phyloP scores from a whole-genome alignment of 2,329 filamentous ascomycete species.

The Epichloe bromicola region DNA sequence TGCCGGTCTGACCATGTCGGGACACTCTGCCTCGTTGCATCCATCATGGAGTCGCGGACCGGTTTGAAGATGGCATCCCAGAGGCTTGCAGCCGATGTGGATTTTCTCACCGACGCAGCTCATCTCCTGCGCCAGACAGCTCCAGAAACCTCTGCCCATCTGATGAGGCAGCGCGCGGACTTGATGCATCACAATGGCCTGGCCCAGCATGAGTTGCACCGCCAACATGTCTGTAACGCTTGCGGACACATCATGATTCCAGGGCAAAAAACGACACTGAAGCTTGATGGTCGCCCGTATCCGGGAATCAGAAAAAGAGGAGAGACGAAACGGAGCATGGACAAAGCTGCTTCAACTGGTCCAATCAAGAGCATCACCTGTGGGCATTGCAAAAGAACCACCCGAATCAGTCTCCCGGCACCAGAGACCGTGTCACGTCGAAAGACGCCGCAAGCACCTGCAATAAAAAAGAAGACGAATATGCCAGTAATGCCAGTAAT shows the following conservation, averaged over 20 bases:
- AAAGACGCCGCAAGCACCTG: conserved; percentile 8
- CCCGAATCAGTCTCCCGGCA: conserved; percentile 26
- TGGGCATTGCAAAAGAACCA: conserved; percentile 30
- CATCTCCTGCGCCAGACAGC: conserved; percentile 40
- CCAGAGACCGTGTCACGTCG: conserved; percentile 20
- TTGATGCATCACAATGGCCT: conserved; percentile 36
- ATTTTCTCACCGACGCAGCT: conserved; percentile 44
- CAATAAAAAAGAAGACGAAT: conserved; percentile 7
- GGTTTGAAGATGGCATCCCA: conserved; percentile 8
- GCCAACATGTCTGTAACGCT: conserved; percentile 41
- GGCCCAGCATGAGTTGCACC: conserved; percentile 32
- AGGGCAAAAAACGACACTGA: conserved; percentile 31
- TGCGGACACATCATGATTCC: conserved; percentile 49
- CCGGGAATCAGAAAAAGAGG: not conserved
- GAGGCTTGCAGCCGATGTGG: conserved; percentile 13
- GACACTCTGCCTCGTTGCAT: not conserved
- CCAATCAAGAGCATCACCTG: conserved; percentile 24
- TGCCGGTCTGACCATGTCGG: not conserved
- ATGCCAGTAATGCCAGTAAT: not conserved
- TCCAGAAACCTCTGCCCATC: conserved; percentile 44
- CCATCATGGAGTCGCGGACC: not conserved
- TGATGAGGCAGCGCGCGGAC: conserved; percentile 40
- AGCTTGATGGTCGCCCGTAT: conserved; percentile 19
- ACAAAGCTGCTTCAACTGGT: not conserved
- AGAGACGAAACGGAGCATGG: not conserved